Evolutionary conservation across 2,329 filamentous ascomycete species (phyloP).

Genomic region (Botrytis fragariae): DNA sequence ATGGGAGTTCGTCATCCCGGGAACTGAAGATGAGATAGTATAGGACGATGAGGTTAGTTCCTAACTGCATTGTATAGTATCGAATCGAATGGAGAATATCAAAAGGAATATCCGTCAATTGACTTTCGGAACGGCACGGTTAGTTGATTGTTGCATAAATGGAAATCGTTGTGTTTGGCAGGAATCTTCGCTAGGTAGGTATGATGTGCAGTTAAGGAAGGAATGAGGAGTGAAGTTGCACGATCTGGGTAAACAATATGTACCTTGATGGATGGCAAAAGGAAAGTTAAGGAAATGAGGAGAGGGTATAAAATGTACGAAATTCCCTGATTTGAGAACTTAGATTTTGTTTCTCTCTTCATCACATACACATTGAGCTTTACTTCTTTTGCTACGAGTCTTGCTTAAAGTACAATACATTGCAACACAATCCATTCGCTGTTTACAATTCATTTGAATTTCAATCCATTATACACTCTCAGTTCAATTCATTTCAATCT

Average conservation of each 20-base stretch:
- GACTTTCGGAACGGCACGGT: background rate
- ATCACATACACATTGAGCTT: conserved; percentile 2
- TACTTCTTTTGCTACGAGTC: background rate
- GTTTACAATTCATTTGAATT: background rate
- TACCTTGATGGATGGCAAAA: background rate
- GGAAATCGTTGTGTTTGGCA: background rate
- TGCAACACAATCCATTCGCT: background rate
- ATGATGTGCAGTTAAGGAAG: background rate
- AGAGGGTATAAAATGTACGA: conserved; percentile 1
- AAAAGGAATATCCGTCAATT: background rate
- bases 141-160: background rate
- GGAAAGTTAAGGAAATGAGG: background rate
- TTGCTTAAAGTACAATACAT: background rate
- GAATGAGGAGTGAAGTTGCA: background rate
- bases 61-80: background rate
- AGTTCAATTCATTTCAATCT: background rate
- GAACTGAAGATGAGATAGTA: background rate
- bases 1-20: conserved; percentile 13
- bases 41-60: background rate
- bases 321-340: background rate
- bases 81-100: background rate
- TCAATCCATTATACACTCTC: background rate
- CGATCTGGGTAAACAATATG: background rate
- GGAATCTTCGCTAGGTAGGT: background rate
- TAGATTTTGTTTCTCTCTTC: background rate